Percentiles rank a stretch among this genome's conserved stretches.
These are phyloP conservation scores for Brassica carinata DNA, from an alignment of 345 rosid genomes.

Conservation along the genomic window DNA sequence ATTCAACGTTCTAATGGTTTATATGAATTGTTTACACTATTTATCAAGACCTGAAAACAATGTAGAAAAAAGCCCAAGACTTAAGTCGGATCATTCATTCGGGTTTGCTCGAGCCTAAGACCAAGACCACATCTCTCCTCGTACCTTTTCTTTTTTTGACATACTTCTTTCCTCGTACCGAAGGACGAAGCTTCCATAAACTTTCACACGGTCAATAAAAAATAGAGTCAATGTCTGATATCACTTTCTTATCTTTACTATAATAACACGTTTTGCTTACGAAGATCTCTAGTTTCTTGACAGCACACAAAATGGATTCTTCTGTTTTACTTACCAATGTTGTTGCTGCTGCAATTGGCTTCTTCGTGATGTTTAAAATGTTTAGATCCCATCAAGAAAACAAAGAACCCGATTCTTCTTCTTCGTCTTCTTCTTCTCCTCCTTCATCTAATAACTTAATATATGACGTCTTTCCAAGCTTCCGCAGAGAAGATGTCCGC, in stretches of 20 bases:
- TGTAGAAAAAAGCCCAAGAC: neutral
- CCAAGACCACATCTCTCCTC: neutral
- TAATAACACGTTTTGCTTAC: too few relatives aligned
- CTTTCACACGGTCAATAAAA: neutral
- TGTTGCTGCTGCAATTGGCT: neutral
- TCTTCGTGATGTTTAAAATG: neutral
- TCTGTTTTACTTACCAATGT: neutral
- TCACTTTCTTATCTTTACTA: neutral
- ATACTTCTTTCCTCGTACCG: neutral
- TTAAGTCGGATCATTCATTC: neutral
- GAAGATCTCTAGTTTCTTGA: too few relatives aligned
- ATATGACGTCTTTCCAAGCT: neutral
- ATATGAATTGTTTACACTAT: too few relatives aligned
- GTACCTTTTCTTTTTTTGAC: too few relatives aligned
- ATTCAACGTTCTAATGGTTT: neutral
- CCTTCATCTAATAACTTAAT: neutral
- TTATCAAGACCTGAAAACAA: neutral
- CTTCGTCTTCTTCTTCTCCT: neutral
- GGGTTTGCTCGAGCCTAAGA: neutral
- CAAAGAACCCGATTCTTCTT: neutral
- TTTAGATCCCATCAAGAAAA: conserved; percentile 4
- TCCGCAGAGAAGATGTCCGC: neutral
- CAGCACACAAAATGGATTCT: neutral
- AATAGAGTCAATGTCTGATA: neutral
- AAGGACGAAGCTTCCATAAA: neutral